Base-by-base conservation (phyloP, 2,329 filamentous ascomycete genomes). In the Neopestalotiopsis clavispora region DNA sequence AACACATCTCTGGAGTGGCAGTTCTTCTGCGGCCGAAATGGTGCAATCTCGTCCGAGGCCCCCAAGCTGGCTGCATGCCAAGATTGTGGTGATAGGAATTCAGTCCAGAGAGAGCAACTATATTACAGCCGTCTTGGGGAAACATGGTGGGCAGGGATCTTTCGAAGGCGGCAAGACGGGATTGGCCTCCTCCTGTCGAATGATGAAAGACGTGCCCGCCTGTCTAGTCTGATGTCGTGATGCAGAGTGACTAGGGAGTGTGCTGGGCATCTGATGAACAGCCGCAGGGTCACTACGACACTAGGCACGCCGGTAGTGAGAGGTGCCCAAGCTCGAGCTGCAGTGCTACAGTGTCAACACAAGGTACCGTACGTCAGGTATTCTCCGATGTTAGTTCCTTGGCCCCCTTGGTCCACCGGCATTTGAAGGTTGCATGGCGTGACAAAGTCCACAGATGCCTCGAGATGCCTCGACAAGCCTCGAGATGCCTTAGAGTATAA, bases 301-400 rank as follows among this genome's bases (percentile, higher is more conserved):
- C 34, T 38, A 38, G 34, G 34, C 17, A 52, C 45, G 45, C 45
- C 45, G 45, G 45, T 20, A 52, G 45, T 52, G 45, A 20, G 34
- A 7, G 23, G 23, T 28, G 23, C 23, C 42, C 42, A 58, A 58
- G 23, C 57, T 9, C 20, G 10, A 59, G 57, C 57, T 34, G 57
- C 57, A 59, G 57, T 30, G 57, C 30, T 59, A 34, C 57, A n/a
- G 23, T 34, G 30, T 30, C 57, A 34, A 34, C n/a, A 12, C n/a
- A 34, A 14, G 57, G 57, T 30, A 59, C 30, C 23, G 57, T 28
- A 59, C 30, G 30, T 59, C 57, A 59, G 30, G 57, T 59, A 59
- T 59, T 59, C 57, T 59, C 57, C 57, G 57, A 59, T 34, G 23
- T 59, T 30, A 17, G 28, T 59, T 34, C 57, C 57, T 59, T 34